Conservation (phyloP, 2,329 filamentous ascomycete species). For the Stagonosporopsis rhizophila region DNA sequence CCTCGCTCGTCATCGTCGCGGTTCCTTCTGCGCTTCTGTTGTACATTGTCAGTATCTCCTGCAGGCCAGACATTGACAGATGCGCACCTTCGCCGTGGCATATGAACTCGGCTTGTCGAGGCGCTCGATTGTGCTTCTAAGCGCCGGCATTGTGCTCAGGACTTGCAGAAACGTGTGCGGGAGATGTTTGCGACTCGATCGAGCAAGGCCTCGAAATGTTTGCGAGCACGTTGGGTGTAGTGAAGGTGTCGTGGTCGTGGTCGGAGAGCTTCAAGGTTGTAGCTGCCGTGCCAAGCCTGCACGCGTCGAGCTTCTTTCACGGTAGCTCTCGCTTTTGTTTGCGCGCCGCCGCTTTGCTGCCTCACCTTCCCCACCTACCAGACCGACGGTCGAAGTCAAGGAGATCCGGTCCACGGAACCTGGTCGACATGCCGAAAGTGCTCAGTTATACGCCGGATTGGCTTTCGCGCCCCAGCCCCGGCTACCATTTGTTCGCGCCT, state of each 20-base stretch:
- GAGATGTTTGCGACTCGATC: constrained; percentile 5
- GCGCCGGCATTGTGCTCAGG: constrained; percentile 32
- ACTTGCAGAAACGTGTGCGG: neutral
- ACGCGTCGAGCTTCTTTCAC: constrained; percentile 23
- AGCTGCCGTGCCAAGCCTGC: constrained; percentile 24
- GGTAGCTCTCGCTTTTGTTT: constrained; percentile 10
- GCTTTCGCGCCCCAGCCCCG: constrained; percentile 79
- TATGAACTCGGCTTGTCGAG: constrained; percentile 96
- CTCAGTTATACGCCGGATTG: constrained; percentile 85
- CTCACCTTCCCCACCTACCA: constrained; percentile 7
- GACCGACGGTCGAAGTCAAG: neutral
- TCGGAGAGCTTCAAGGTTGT: constrained; percentile 21
- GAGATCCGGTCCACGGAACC: constrained; percentile 1
- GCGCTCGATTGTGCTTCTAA: constrained; percentile 83
- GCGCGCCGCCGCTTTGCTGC: constrained; percentile 7
- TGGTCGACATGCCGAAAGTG: constrained; percentile 77
- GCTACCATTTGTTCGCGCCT: constrained; percentile 76
- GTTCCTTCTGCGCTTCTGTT: constrained; percentile 73
- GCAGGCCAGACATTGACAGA: neutral
- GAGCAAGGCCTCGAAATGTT: neutral
- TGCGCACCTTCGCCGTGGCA: constrained; percentile 76
- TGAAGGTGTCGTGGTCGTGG: constrained; percentile 5
- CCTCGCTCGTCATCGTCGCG: constrained; percentile 65
- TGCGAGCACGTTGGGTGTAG: neutral
- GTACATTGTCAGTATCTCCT: constrained; percentile 15